Conservation (phyloP, 1,139 yeast species). For the Taiozyma sp. region DNA sequence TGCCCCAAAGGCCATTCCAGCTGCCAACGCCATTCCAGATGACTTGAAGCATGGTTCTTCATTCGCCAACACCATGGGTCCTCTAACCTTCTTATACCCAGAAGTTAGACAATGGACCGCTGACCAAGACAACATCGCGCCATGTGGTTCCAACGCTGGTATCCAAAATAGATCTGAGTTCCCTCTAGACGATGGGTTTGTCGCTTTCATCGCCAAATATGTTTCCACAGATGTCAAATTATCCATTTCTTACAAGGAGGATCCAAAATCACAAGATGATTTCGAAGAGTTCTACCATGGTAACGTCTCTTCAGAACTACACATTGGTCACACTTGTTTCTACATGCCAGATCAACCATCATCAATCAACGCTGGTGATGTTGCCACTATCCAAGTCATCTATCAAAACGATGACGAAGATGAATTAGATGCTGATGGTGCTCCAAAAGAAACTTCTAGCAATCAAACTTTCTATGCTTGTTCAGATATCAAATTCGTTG, state of each 20-base stretch:
- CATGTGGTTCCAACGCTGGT: slow-evolving; percentile 35
- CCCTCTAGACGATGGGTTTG: slow-evolving; percentile 39
- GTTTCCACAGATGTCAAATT: slow-evolving; percentile 32
- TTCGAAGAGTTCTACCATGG: slow-evolving; percentile 35
- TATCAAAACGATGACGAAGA: slow-evolving; percentile 35
- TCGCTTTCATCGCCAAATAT: slow-evolving; percentile 37
- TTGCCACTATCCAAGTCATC: slow-evolving; percentile 36
- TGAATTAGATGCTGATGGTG: slow-evolving; percentile 13
- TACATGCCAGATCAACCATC: slow-evolving; percentile 35
- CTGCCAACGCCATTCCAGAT: slow-evolving; percentile 10
- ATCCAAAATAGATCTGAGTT: slow-evolving; percentile 33
- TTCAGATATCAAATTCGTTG: slow-evolving; percentile 35
- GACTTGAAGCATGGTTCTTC: slow-evolving; percentile 23
- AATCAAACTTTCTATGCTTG: slow-evolving; percentile 35
- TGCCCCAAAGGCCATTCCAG: slow-evolving; percentile 19
- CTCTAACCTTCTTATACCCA: slow-evolving; percentile 38
- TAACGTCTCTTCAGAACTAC: slow-evolving; percentile 32
- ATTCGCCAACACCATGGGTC: slow-evolving; percentile 36
- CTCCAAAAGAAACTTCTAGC: slow-evolving; percentile 15
- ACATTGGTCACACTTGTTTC: slow-evolving; percentile 39
- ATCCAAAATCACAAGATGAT: slow-evolving; percentile 34
- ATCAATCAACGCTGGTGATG: slow-evolving; percentile 30
- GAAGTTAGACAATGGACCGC: slow-evolving; percentile 38
- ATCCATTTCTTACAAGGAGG: slow-evolving; percentile 31
- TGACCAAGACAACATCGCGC: slow-evolving; percentile 35